Evolutionary conservation across 352 stramenopile species (phyloP).

Genomic region (Phytophthora chlamydospora): DNA sequence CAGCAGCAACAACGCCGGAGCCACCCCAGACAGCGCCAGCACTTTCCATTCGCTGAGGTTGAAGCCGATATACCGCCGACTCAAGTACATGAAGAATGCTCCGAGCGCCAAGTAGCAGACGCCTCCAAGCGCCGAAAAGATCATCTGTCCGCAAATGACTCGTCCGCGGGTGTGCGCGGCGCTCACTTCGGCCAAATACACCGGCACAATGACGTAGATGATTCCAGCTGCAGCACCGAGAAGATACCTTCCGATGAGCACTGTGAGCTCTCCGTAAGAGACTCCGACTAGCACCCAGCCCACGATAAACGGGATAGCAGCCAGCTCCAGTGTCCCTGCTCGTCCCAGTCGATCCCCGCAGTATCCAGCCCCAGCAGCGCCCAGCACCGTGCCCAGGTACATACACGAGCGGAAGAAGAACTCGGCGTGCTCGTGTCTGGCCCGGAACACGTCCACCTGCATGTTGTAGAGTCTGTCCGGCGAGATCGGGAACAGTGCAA

Average conservation of each 20-base stretch:
- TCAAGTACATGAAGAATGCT: conserved; percentile 66
- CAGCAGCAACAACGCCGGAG: conserved; percentile 58
- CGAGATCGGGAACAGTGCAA: conserved; percentile 74
- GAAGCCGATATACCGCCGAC: conserved; percentile 72
- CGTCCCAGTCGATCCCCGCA: conserved; percentile 69
- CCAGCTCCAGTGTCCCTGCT: conserved; percentile 74
- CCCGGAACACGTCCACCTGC: conserved; percentile 83
- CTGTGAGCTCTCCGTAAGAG: conserved; percentile 69
- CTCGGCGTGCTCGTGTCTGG: conserved; percentile 64
- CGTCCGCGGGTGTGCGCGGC: conserved; percentile 63
- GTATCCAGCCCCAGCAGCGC: conserved; percentile 60
- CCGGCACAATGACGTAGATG: conserved; percentile 62
- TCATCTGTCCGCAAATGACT: conserved; percentile 49
- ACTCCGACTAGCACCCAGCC: conserved; percentile 75
- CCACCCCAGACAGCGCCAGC: conserved; percentile 56
- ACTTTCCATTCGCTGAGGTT: conserved; percentile 86
- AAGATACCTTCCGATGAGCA: conserved; percentile 70
- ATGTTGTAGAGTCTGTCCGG: conserved; percentile 82
- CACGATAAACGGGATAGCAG: conserved; percentile 72
- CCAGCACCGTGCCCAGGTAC: conserved; percentile 66
- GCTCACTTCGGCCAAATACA: conserved; percentile 79
- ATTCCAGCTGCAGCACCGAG: conserved; percentile 63
- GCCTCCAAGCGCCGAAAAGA: conserved; percentile 45
- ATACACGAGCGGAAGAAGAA: conserved; percentile 79
- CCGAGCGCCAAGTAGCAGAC: conserved; percentile 63